A percentile compares a stretch with the other conserved stretches of the same genome.
Conservation (phyloP, 169 alveolate genomes). For the Toxoplasma gondii region DNA sequence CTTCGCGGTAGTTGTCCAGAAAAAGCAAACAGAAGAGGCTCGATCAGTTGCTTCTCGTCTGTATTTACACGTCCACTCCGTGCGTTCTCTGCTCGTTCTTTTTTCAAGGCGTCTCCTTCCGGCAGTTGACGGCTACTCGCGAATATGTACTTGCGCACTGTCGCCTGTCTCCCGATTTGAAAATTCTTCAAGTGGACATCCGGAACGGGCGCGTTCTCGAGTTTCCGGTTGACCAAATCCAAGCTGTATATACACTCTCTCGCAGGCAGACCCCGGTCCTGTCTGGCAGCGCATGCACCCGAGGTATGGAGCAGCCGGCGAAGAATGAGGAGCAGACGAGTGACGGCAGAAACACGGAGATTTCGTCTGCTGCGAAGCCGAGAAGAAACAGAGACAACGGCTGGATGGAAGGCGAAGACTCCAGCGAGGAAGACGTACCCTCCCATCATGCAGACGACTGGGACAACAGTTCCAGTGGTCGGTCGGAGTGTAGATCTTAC, state of each 20-base stretch:
- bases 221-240: constrained; percentile 28
- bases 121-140: constrained; percentile 45
- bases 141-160: constrained; percentile 4
- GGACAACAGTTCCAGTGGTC: neutral
- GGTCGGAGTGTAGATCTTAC: too few relatives aligned
- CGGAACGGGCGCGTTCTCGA: constrained; percentile 44
- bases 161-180: constrained; percentile 49
- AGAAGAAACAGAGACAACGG: neutral
- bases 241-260: constrained; percentile 55
- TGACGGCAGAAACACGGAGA: neutral
- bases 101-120: neutral
- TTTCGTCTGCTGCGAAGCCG: neutral
- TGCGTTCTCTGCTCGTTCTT: neutral
- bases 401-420: neutral
- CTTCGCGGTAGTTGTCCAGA: too few relatives aligned
- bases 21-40: too few relatives aligned
- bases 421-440: neutral
- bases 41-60: too few relatives aligned
- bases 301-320: neutral
- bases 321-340: neutral
- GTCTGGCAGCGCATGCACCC: neutral
- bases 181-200: constrained; percentile 33
- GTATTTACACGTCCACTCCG: neutral
- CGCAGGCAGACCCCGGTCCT: constrained; percentile 15
- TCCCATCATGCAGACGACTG: neutral